Base-by-base conservation (phyloP, 129 eudicot species). In the Scalesia atractyloides region DNA sequence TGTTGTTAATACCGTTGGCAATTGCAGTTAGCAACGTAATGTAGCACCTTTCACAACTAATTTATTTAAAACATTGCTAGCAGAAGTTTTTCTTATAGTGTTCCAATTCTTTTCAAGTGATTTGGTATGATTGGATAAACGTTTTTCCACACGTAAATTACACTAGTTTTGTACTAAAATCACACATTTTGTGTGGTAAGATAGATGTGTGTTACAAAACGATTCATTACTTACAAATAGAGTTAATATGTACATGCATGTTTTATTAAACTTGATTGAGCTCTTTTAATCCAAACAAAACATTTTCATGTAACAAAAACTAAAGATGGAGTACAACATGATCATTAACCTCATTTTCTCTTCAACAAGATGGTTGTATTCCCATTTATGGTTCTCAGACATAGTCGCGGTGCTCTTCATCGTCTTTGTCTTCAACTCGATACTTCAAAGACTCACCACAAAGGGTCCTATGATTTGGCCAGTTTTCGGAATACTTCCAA, bases 391-490 rank as follows among this genome's bases (percentile, higher is more conserved):
- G 69, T 66, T 82, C n/a, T 73, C 83, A 39, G 93, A 87, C 51
- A 64, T 87, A 14, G 72, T 76, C 20, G 26, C 63, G 41, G 73
- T 72, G 0, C 22, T 87, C 12, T 68, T 84, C 3, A 53, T 79
- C 19, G 24, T 84, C 19, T 84, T 82, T 73, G 26, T 82, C 63
- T 54, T 70, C 46, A 78, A 71, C 56, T 87, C 80, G 22, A 61
- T 87, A 13, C 41, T 63, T 71, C 75, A 84, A 15, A 84, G 70
- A 72, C 83, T 87, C 79, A 79, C 82, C 16, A 64, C 41, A 33
- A 84, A 74, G 46, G 92, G 89, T 74, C 93, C 89, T 2, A 87
- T 87, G 89, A 34, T 81, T 57, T 87, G 93, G 93, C 93, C 93
- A 0, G 22, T 84, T 18, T 6, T 84, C 12, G 93, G 93, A 3